Conservation (phyloP, 768 basidiomycete genomes). For the Lentinula edodes region DNA sequence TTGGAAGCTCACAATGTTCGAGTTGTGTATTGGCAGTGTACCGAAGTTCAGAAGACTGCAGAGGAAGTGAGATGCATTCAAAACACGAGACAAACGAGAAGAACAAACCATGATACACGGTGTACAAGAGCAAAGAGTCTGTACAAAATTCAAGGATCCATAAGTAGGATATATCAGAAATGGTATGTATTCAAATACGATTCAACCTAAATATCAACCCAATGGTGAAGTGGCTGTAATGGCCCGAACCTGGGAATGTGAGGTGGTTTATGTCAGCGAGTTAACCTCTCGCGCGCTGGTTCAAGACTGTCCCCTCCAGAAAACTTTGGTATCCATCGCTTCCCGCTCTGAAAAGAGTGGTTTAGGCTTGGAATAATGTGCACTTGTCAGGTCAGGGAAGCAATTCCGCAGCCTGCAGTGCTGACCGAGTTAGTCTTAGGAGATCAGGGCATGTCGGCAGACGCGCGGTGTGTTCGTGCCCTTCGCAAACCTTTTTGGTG, state of each 20-base stretch:
- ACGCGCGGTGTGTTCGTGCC: constrained; percentile 74
- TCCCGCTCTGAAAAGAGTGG: constrained; percentile 60
- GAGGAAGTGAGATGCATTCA: not conserved
- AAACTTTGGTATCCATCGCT: constrained; percentile 82
- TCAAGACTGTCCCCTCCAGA: constrained; percentile 93
- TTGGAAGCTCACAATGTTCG: constrained; percentile 71
- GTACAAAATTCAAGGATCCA: no score
- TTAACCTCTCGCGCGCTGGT: constrained; percentile 75
- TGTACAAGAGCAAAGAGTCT: not conserved
- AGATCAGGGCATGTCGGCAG: constrained; percentile 84
- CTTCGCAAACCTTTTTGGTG: constrained; percentile 81
- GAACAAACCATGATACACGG: not conserved
- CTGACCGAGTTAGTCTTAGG: constrained; percentile 90
- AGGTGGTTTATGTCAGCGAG: constrained; percentile 59
- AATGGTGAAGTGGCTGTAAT: constrained; percentile 60
- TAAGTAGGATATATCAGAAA: no score
- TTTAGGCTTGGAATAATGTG: constrained; percentile 74
- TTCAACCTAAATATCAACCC: not conserved
- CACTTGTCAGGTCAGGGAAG: constrained; percentile 86
- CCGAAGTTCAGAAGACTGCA: constrained; percentile 82
- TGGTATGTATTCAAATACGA: no score
- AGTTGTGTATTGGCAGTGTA: constrained; percentile 96
- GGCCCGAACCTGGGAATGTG: constrained; percentile 83
- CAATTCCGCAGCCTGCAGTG: constrained; percentile 87
- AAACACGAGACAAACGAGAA: not conserved